Evolutionary conservation across 495 filamentous ascomycete genomes (phyloP).

Genomic region (Echria macrotheca): DNA sequence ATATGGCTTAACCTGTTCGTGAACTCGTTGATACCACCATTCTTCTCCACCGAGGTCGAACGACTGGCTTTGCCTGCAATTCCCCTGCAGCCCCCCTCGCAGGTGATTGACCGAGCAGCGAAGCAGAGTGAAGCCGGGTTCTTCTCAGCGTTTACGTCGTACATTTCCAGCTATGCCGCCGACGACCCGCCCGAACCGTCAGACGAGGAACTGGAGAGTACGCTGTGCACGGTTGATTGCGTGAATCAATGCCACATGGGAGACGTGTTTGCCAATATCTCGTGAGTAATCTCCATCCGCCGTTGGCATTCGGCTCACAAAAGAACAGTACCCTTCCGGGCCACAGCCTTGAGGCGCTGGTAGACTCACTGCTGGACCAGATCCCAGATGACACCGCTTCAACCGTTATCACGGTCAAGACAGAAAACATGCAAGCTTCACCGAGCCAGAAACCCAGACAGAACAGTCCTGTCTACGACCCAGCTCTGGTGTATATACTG

Average conservation of each 20-base stretch:
- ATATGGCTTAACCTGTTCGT: conserved; percentile 95
- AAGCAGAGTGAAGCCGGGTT: conserved; percentile 74
- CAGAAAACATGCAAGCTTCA: conserved; percentile 59
- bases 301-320: too few relatives aligned
- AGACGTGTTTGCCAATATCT: conserved; percentile 77
- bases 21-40: conserved; percentile 86
- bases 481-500: conserved; percentile 77
- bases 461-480: conserved; percentile 69
- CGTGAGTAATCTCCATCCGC: conserved; percentile 52
- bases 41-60: conserved; percentile 65
- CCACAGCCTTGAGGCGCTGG: conserved; percentile 58
- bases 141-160: conserved; percentile 89
- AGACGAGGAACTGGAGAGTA: conserved; percentile 94
- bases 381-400: conserved; percentile 79
- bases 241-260: conserved; percentile 83
- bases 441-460: conserved; percentile 45
- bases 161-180: conserved; percentile 96
- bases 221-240: conserved; percentile 88
- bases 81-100: conserved; percentile 83
- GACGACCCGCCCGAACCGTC: conserved; percentile 97
- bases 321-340: conserved; percentile 61
- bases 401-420: conserved; percentile 75
- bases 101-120: conserved; percentile 82
- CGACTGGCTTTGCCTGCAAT: conserved; percentile 75
- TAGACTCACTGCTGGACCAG: conserved; percentile 70